A percentile compares a stretch with the other conserved stretches of the same genome.
These are phyloP conservation scores for Cynara cardunculus DNA, from an alignment of 129 eudicot species.

Conservation along the genomic window DNA sequence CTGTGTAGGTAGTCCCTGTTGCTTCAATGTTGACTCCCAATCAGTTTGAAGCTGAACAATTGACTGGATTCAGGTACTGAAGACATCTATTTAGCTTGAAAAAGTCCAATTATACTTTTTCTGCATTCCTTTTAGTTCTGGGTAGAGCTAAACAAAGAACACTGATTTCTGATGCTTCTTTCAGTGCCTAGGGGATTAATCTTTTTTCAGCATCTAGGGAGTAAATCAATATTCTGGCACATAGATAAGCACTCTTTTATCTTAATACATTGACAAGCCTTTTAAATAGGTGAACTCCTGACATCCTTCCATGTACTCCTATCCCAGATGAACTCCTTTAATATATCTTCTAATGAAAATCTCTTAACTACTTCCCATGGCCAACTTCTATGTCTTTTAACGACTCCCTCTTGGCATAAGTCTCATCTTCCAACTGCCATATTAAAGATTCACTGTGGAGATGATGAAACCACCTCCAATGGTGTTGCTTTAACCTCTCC, in stretches of 20 bases:
- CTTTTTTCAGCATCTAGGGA: neutral
- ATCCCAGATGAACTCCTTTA: neutral
- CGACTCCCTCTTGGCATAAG: neutral
- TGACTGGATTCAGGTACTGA: slow-evolving; percentile 73
- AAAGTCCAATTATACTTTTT: neutral
- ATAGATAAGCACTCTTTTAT: neutral
- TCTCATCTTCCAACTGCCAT: neutral
- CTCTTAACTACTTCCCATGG: neutral
- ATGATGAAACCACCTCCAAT: neutral
- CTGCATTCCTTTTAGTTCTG: neutral
- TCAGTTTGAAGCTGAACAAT: slow-evolving; percentile 94
- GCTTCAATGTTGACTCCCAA: slow-evolving; percentile 99
- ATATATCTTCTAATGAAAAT: neutral
- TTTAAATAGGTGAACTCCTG: neutral
- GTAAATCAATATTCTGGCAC: neutral
- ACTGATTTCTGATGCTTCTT: neutral
- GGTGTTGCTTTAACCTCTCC: neutral
- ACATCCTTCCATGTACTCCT: neutral
- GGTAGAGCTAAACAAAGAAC: neutral
- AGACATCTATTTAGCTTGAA: slow-evolving; percentile 21
- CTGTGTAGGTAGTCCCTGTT: slow-evolving; percentile 91
- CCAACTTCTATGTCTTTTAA: neutral
- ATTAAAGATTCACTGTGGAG: neutral
- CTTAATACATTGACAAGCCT: neutral
- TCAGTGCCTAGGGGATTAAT: neutral